Conservation (phyloP, 148 eudicot genomes). For the Agrostemma githago region DNA sequence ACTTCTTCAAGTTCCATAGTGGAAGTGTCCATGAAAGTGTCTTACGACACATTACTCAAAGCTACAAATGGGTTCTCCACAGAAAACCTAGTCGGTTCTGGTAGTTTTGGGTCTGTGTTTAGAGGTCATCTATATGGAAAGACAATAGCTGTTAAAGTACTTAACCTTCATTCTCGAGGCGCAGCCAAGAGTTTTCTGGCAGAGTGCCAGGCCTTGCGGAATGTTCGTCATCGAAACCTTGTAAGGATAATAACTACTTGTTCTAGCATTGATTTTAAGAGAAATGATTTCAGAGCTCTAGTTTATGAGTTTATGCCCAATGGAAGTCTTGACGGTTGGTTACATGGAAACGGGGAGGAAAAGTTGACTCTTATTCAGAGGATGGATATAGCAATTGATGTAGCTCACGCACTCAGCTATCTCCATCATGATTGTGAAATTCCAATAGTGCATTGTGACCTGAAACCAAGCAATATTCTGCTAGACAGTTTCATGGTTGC, state of each 20-base stretch:
- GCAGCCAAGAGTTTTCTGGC: conserved; percentile 30
- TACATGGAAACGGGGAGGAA: background rate
- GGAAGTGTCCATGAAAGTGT: conserved; percentile 17
- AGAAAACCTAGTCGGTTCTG: conserved; percentile 19
- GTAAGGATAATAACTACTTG: conserved; percentile 27
- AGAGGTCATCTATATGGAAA: conserved; percentile 22
- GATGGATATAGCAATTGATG: conserved; percentile 26
- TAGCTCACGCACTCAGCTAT: conserved; percentile 23
- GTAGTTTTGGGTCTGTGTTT: conserved; percentile 27
- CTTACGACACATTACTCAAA: conserved; percentile 22
- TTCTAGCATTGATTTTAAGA: conserved; percentile 23
- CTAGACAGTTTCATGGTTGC: conserved; percentile 17
- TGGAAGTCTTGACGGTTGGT: conserved; percentile 27
- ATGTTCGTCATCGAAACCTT: conserved; percentile 28
- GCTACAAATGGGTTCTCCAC: conserved; percentile 27
- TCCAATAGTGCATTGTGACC: conserved; percentile 28
- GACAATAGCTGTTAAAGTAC: conserved; percentile 28
- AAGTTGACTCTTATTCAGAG: conserved; percentile 21
- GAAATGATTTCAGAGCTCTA: conserved; percentile 32
- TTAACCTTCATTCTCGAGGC: conserved; percentile 30
- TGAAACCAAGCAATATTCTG: conserved; percentile 29
- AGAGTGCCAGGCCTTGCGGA: conserved; percentile 31
- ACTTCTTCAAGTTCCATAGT: background rate
- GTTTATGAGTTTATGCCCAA: conserved; percentile 31
- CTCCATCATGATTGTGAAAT: conserved; percentile 22